Evolutionary conservation across 345 rosid genomes (phyloP).

Genomic region (Cardamine occulta): DNA sequence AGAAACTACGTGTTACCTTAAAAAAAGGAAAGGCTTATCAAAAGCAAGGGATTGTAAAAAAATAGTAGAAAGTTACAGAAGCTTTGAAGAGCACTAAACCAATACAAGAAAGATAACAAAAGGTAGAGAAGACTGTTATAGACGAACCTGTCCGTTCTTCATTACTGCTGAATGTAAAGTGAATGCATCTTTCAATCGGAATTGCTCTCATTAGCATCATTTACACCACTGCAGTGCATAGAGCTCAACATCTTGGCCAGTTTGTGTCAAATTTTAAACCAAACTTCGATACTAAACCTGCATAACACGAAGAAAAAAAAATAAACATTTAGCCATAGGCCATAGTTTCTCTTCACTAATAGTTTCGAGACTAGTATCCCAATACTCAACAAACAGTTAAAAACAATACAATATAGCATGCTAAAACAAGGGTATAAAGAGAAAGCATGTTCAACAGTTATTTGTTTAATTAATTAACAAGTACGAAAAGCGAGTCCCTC

Average conservation of each 20-base stretch:
- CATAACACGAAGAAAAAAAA: neutral
- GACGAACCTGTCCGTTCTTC: constrained; percentile 46
- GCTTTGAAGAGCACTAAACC: neutral
- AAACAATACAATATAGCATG: constrained; percentile 16
- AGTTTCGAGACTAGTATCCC: neutral
- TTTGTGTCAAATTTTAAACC: neutral
- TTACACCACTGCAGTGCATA: constrained; percentile 27
- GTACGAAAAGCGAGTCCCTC: constrained; percentile 25
- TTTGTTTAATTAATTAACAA: constrained; percentile 21
- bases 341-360: neutral
- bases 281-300: constrained; percentile 30
- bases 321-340: neutral
- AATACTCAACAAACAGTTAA: constrained; percentile 32
- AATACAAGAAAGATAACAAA: constrained; percentile 5
- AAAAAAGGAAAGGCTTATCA: neutral
- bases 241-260: constrained; percentile 8
- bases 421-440: constrained; percentile 16
- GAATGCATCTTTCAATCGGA: constrained; percentile 24
- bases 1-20: neutral
- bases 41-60: constrained; percentile 4
- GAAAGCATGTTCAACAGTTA: constrained; percentile 24
- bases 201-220: constrained; percentile 12
- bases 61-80: neutral
- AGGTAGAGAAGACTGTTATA: constrained; percentile 6
- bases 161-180: constrained; percentile 32